phyloP scores from a whole-genome alignment of 495 filamentous ascomycete species.

The Ascodesmis nigricans region DNA sequence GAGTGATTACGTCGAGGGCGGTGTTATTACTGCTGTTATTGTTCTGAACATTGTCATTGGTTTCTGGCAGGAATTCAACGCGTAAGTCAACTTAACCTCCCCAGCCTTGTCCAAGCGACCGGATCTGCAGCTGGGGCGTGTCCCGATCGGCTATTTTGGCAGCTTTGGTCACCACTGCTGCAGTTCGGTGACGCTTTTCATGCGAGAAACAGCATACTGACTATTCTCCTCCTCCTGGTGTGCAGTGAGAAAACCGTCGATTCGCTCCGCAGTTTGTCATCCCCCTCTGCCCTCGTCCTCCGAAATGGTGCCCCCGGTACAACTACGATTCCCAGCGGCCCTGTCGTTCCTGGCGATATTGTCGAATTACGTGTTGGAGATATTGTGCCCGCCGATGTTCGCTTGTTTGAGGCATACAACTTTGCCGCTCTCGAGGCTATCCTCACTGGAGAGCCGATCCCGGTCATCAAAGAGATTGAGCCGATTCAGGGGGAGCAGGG shows the following conservation, averaged over 20 bases:
- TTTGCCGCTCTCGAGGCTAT: conserved; percentile 46
- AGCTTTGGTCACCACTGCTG: too few species aligned
- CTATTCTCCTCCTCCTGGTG: not conserved
- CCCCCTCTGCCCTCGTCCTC: conserved; percentile 47
- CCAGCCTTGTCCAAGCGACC: not conserved
- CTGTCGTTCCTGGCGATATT: conserved; percentile 62
- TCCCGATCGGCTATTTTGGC: too few species aligned
- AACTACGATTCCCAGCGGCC: conserved; percentile 35
- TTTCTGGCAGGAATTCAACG: conserved; percentile 65
- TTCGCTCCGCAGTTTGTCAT: conserved; percentile 40
- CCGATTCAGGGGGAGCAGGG: conserved; percentile 30
- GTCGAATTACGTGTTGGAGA: conserved; percentile 60
- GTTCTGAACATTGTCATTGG: conserved; percentile 56
- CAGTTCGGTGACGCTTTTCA: too few species aligned
- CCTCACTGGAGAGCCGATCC: conserved; percentile 50
- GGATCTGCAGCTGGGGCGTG: too few species aligned
- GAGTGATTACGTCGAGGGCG: conserved; percentile 60
- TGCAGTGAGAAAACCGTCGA: conserved; percentile 57
- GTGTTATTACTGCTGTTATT: conserved; percentile 63
- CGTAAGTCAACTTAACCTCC: conserved; percentile 20
- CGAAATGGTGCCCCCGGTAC: conserved; percentile 38
- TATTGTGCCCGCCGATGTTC: conserved; percentile 57
- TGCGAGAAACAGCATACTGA: too few species aligned
- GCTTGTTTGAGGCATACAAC: conserved; percentile 47
- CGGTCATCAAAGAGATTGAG: conserved; percentile 31